Percentiles rank a stretch among this genome's conserved stretches.
Evolutionary conservation across 2,329 filamentous ascomycete genomes (phyloP).

Genomic region (Pseudogymnoascus pannorum): DNA sequence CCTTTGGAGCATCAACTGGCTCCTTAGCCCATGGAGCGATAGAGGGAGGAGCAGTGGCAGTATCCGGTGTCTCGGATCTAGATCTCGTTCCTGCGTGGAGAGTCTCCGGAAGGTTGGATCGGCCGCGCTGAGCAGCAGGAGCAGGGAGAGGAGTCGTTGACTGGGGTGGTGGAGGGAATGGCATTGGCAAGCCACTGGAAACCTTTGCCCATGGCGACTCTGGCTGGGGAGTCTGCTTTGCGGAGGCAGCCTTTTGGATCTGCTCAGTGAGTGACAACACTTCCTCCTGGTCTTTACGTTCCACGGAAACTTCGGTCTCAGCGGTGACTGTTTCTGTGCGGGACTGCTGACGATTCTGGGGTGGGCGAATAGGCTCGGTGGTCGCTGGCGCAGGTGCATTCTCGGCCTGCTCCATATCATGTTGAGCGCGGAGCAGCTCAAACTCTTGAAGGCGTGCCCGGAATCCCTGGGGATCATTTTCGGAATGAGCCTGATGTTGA

Average conservation of each 20-base stretch:
- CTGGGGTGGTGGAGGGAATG: conserved; percentile 59
- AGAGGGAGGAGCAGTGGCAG: conserved; percentile 50
- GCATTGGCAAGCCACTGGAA: conserved; percentile 65
- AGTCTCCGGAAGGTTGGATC: conserved; percentile 75
- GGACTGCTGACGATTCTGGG: conserved; percentile 19
- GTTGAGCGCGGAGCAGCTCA: conserved; percentile 66
- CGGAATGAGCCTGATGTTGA: conserved; percentile 48
- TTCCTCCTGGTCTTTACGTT: conserved; percentile 31
- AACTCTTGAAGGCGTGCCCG: conserved; percentile 70
- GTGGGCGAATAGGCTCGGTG: conserved; percentile 22
- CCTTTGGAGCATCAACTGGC: conserved; percentile 64
- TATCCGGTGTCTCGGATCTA: conserved; percentile 67
- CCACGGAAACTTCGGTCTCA: conserved; percentile 9
- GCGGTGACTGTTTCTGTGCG: conserved; percentile 17
- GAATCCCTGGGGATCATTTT: conserved; percentile 54
- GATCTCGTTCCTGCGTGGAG: conserved; percentile 47
- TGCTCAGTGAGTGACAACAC: conserved; percentile 72
- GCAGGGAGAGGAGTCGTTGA: conserved; percentile 79
- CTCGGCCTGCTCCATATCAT: conserved; percentile 46
- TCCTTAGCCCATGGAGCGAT: conserved; percentile 96
- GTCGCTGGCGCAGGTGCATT: conserved; percentile 27
- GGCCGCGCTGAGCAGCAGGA: conserved; percentile 76
- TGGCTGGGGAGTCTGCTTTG: conserved; percentile 45
- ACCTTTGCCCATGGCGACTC: conserved; percentile 52
- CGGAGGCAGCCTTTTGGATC: conserved; percentile 66